Evolutionary conservation across 2,329 filamentous ascomycete genomes (phyloP), one percentile per base, ranked within the genome.

Genomic region (Paecilomyces formosus): DNA sequence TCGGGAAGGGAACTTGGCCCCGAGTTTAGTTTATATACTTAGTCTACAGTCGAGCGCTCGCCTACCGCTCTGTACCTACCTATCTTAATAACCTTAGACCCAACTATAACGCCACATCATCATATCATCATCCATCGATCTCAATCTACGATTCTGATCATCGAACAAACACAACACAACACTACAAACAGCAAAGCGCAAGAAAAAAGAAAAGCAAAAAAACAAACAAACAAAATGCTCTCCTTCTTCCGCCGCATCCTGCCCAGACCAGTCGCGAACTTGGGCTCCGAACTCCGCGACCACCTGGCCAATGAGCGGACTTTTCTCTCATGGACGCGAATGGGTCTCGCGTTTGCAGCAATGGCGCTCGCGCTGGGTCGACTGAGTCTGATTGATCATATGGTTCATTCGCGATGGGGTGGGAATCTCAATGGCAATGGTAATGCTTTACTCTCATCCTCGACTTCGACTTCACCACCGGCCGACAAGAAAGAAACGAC

Each of bases 261-360:
- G 9, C 64, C 67, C 31, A 55, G 62, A 30, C 59, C 62, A 35
- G 62, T 71, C 55, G 60, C 68, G 53, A 71, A 71, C 59, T 66
- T 58, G 11, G 65, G 66, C 57, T 69, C 68, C 3, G 67, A 71
- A 55, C 64, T 70, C 15, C 69, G 69, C 61, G 69, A 71, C 60
- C 69, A 71, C 60, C 67, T 65, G 52, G 69, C 69, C 57, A 71
- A 71, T 57, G 69, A 71, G 61, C 68, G 69, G 31, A 71, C 69
- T 3, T 71, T 71, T 55, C 65, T 71, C 12, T 71, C 69, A 57
- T 71, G 68, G 68, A 71, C 67, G 1, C 68, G 69, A 35, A 68
- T 69, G 60, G 69, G 68, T 18, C 69, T 71, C 13, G 68, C 66
- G 9, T 71, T 71, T 52, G 68, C 65, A 15, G 68, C 68, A 3